These are phyloP conservation scores for Penicillium coffeae DNA, from an alignment of 495 filamentous ascomycete genomes.

Conservation along the genomic window DNA sequence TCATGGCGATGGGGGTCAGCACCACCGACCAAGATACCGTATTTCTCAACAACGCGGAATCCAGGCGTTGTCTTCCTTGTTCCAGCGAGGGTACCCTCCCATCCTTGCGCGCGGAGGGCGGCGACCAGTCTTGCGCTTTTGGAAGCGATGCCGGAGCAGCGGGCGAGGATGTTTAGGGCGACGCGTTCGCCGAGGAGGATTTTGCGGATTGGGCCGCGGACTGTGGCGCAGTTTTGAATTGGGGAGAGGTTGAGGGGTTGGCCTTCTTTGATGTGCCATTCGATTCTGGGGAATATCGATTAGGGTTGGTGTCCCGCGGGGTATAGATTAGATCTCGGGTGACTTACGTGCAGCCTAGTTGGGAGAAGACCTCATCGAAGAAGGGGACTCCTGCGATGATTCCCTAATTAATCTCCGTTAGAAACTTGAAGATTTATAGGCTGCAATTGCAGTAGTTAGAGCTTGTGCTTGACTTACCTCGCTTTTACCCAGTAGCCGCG, in stretches of 20 bases:
- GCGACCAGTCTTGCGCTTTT: conserved; percentile 50
- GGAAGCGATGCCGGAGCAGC: conserved; percentile 89
- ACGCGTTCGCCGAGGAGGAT: conserved; percentile 90
- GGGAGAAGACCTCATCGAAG: conserved; percentile 88
- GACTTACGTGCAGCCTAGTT: conserved; percentile 75
- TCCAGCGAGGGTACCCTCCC: conserved; percentile 80
- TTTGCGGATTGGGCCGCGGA: conserved; percentile 78
- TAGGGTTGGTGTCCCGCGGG: neutral
- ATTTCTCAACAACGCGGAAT: conserved; percentile 95
- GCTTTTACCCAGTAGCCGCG: conserved; percentile 85
- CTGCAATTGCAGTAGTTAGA: neutral
- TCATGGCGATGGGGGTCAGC: conserved; percentile 90
- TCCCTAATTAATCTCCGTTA: too few relatives aligned
- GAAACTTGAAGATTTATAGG: neutral
- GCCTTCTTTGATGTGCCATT: conserved; percentile 85
- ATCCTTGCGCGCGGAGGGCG: conserved; percentile 60
- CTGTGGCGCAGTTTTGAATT: conserved; percentile 66
- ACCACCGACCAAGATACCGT: conserved; percentile 91
- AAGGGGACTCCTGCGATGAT: conserved; percentile 91
- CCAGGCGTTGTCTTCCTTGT: conserved; percentile 96
- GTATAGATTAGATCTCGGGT: neutral
- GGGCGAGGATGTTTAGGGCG: conserved; percentile 84
- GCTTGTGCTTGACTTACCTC: conserved; percentile 36
- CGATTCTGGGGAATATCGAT: conserved; percentile 47
- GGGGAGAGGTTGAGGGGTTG: conserved; percentile 54